Base-by-base conservation (phyloP, 257 asterid genomes). In the Oldenlandia corymbosa region DNA sequence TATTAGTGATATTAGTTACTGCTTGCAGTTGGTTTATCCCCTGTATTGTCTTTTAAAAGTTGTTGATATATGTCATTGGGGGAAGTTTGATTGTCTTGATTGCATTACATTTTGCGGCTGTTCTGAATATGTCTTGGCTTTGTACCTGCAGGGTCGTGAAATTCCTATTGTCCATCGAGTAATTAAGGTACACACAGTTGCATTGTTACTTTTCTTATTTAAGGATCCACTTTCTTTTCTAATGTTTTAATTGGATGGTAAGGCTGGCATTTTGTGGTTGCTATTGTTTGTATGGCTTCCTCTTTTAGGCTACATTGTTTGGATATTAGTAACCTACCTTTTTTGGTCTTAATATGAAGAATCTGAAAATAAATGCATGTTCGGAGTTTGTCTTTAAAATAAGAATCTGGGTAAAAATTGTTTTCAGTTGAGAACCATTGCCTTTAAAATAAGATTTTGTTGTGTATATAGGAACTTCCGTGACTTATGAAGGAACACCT, bases 131-230 rank as follows among this genome's bases (percentile, higher is more conserved):
- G 18, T 65, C 21, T 24, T 57, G 57, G 57, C 51, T 32, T 64
- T 68, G 32, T 20, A 28, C 34, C n/a, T 34, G 60, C 83, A 93
- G 99, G 97, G 96, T 16, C 96, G 99, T 47, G 97, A 93, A 81
- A 93, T 93, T 87, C 99, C 99, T 45, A 93, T 93, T 27, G 99
- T 93, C 62, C 99, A 93, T 74, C 83, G 99, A 76, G 99, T 90
- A 58, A 93, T 93, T 74, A 90, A 90, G 97, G 99, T 85, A 73
- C 60, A 68, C 18, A 66, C 52, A 62, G 51, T 52, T 23, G 64
- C 52, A 49, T 13, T 26, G n/a, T 37, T 21, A 27, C 47, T 46
- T 59, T 49, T 18, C 60, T 26, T 41, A 23, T 32, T 74, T 49
- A 42, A 31, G 13, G 28, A 7, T 46, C 18, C 26, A 10, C 20